These are phyloP conservation scores for Spiromastix sp. DNA, from an alignment of 2,329 filamentous ascomycete species.

Conservation along the genomic window DNA sequence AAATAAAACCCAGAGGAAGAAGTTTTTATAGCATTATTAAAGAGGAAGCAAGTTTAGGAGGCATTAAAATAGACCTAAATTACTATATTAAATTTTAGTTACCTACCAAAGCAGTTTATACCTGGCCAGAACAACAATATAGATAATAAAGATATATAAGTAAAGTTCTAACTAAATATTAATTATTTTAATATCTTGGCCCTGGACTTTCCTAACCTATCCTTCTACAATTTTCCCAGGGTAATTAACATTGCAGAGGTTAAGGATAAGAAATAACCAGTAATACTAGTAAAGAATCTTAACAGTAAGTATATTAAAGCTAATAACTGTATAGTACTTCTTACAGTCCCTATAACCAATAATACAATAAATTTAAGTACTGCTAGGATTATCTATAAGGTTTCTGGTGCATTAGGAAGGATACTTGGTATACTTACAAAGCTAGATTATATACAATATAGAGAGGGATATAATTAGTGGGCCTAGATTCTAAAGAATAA, in stretches of 20 bases:
- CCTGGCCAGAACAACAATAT: constrained; percentile 37
- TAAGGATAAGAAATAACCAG: constrained; percentile 55
- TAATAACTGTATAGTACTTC: constrained; percentile 62
- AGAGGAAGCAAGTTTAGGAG: constrained; percentile 54
- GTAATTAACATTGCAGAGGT: constrained; percentile 62
- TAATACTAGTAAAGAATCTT: constrained; percentile 61
- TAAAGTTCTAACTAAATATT: constrained; percentile 73
- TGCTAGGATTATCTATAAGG: constrained; percentile 50
- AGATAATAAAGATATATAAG: constrained; percentile 27
- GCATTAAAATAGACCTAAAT: constrained; percentile 65
- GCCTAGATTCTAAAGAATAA: constrained; percentile 51
- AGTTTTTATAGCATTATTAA: constrained; percentile 53
- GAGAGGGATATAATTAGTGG: constrained; percentile 48
- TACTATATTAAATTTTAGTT: constrained; percentile 60
- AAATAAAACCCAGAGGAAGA: constrained; percentile 36
- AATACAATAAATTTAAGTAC: constrained; percentile 69
- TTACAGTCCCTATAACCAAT: constrained; percentile 66
- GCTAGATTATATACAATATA: constrained; percentile 57
- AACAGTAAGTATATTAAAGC: constrained; percentile 60
- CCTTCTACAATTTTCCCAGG: constrained; percentile 78
- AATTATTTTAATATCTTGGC: constrained; percentile 67
- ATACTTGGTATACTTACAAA: constrained; percentile 79
- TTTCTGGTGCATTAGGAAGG: constrained; percentile 46
- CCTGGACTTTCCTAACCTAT: constrained; percentile 59
- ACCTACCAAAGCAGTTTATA: constrained; percentile 43